Conservation (phyloP, 768 basidiomycete genomes). For the Lepiota brunneoincarnata region DNA sequence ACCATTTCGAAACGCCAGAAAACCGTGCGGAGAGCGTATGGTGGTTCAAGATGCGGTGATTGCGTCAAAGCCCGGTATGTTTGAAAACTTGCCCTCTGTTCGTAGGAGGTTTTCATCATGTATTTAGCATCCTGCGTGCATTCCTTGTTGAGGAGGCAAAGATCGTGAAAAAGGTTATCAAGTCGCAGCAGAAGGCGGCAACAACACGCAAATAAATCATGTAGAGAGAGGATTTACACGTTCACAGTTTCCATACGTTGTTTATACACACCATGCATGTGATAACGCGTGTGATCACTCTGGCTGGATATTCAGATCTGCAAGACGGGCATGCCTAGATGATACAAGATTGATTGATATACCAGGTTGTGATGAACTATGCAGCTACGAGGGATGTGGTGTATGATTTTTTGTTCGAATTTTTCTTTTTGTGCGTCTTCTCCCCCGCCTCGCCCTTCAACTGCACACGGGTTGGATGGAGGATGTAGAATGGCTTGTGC, state of each 20-base stretch:
- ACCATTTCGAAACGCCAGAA: slow-evolving; percentile 97
- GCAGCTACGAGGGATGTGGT: slow-evolving; percentile 1
- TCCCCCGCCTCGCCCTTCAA: slow-evolving; percentile 7
- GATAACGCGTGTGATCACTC: no score
- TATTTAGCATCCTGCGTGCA: slow-evolving; percentile 85
- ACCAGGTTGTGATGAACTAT: not conserved
- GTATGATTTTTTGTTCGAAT: not conserved
- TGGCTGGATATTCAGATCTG: not conserved
- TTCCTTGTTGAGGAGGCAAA: slow-evolving; percentile 99
- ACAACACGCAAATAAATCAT: slow-evolving; percentile 38
- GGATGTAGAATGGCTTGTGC: slow-evolving; percentile 12
- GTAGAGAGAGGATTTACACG: slow-evolving; percentile 7
- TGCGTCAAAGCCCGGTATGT: slow-evolving; percentile 93
- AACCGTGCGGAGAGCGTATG: slow-evolving; percentile 94
- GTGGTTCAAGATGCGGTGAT: slow-evolving; percentile 93
- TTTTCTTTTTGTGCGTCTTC: slow-evolving; percentile 9
- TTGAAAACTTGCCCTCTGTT: not conserved
- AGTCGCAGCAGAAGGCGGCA: slow-evolving; percentile 68
- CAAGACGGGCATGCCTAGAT: not conserved
- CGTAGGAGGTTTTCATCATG: slow-evolving; percentile 2
- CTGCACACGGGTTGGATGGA: slow-evolving; percentile 7
- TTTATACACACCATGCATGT: slow-evolving; percentile 26
- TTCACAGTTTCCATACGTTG: slow-evolving; percentile 17
- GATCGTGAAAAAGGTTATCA: slow-evolving; percentile 99
- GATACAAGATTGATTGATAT: not conserved